Evolutionary conservation across 768 basidiomycete species (phyloP).

Genomic region (Lepiota venenata): DNA sequence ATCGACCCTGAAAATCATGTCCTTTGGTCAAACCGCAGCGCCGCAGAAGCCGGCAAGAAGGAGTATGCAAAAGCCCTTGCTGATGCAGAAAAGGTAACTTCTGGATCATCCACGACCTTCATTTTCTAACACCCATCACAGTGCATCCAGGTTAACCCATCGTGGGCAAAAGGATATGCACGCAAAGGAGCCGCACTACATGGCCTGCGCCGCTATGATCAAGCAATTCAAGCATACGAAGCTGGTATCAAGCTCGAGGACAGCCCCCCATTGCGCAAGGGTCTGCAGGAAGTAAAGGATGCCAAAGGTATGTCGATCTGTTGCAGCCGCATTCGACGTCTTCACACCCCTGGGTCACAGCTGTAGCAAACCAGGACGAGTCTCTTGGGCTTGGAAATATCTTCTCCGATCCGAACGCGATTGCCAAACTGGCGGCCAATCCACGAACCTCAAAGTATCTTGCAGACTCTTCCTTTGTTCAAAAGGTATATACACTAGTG

Average conservation of each 20-base stretch:
- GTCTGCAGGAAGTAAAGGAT: conserved; percentile 83
- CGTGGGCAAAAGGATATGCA: conserved; percentile 88
- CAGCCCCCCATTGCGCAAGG: conserved; percentile 79
- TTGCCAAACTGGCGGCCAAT: conserved; percentile 82
- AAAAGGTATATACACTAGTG: conserved; percentile 43
- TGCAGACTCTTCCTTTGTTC: conserved; percentile 78
- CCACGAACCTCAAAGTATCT: conserved; percentile 84
- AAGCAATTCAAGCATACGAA: conserved; percentile 84
- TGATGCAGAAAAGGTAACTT: conserved; percentile 85
- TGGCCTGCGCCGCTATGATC: conserved; percentile 72
- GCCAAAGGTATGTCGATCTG: conserved; percentile 59
- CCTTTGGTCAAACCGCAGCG: conserved; percentile 90
- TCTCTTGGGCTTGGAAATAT: conserved; percentile 62
- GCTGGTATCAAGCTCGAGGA: conserved; percentile 79
- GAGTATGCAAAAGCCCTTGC: conserved; percentile 72
- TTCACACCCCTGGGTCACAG: conserved; percentile 26
- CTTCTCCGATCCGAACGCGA: conserved; percentile 80
- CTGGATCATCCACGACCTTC: not conserved
- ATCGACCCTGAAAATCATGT: conserved; percentile 85
- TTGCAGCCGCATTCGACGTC: not conserved
- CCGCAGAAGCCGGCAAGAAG: conserved; percentile 84
- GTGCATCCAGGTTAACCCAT: conserved; percentile 77
- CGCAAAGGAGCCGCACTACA: conserved; percentile 93
- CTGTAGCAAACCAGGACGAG: conserved; percentile 38
- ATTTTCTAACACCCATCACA: conserved; percentile 24